Evolutionary conservation across 2,329 filamentous ascomycete species (phyloP).

Genomic region (Remersonia thermophila): DNA sequence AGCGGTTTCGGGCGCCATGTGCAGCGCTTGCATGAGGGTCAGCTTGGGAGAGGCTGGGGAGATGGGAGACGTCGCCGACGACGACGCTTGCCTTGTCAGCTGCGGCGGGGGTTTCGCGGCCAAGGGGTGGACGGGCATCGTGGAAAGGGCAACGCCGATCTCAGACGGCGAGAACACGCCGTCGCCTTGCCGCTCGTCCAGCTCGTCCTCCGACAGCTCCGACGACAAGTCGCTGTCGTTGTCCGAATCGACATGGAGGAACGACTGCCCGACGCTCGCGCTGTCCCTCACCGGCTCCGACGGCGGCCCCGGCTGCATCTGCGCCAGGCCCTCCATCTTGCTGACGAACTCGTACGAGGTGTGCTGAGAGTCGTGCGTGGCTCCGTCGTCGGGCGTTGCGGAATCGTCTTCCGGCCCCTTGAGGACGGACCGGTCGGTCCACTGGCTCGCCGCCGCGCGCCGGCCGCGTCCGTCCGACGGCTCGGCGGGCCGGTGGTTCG

Average conservation of each 20-base stretch:
- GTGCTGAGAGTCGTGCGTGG: conserved; percentile 21
- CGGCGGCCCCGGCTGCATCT: conserved; percentile 25
- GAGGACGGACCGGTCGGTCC: conserved; percentile 44
- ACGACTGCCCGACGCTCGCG: conserved; percentile 26
- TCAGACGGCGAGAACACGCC: conserved; percentile 19
- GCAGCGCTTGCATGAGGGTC: conserved; percentile 35
- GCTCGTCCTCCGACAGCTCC: conserved; percentile 43
- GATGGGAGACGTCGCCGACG: conserved; percentile 19
- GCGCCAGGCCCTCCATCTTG: conserved; percentile 40
- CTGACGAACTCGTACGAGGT: conserved; percentile 43
- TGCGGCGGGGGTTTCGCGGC: conserved; percentile 18
- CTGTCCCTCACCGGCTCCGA: conserved; percentile 15
- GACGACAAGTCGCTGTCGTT: conserved; percentile 49
- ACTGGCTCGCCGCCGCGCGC: conserved; percentile 29
- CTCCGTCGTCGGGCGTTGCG: conserved; percentile 12
- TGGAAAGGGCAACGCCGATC: conserved; percentile 23
- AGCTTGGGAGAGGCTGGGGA: conserved; percentile 25
- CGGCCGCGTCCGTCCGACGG: conserved; percentile 31
- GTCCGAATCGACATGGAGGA: conserved; percentile 35
- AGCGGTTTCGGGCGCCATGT: conserved; percentile 28
- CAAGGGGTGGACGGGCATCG: conserved; percentile 26
- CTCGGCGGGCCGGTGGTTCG: conserved; percentile 22
- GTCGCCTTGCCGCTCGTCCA: conserved; percentile 22
- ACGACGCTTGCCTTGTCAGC: conserved; percentile 18
- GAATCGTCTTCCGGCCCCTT: conserved; percentile 32